A percentile compares a stretch with the other conserved stretches of the same genome.
These are phyloP conservation scores for Harrya chromipes DNA, from an alignment of 768 basidiomycete species.

Conservation along the genomic window DNA sequence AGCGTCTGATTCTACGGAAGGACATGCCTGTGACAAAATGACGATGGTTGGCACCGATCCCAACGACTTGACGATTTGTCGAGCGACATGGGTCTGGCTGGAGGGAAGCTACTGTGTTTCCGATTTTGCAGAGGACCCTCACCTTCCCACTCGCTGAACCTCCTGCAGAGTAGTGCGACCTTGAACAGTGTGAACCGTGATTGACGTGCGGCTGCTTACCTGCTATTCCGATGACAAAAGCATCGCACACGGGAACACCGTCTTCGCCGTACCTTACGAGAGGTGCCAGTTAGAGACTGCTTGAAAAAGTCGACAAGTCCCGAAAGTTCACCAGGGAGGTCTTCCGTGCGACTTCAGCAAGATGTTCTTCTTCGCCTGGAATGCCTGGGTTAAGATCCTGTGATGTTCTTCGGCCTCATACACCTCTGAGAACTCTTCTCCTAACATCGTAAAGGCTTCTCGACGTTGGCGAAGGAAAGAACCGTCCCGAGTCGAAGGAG, in stretches of 20 bases:
- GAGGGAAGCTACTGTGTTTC: conserved; percentile 1
- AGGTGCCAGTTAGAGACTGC: conserved; percentile 10
- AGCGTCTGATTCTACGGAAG: neutral
- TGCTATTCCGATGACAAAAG: conserved; percentile 83
- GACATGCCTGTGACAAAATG: conserved; percentile 78
- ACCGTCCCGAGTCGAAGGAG: neutral
- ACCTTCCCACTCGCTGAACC: conserved; percentile 90
- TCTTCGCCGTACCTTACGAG: conserved; percentile 71
- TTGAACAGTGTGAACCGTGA: neutral
- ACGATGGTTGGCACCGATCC: conserved; percentile 87
- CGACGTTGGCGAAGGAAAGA: conserved; percentile 2
- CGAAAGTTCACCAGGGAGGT: conserved; percentile 65
- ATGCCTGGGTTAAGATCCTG: conserved; percentile 16
- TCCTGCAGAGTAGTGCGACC: conserved; percentile 39
- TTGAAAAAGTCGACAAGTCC: conserved; percentile 1
- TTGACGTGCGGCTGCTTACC: conserved; percentile 43
- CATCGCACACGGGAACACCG: conserved; percentile 64
- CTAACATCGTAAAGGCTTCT: conserved; percentile 19
- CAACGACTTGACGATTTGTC: conserved; percentile 73
- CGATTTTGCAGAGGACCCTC: conserved; percentile 11
- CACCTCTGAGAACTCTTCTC: conserved; percentile 24
- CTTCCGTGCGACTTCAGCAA: conserved; percentile 81
- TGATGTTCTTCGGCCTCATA: conserved; percentile 21
- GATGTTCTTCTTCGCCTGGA: conserved; percentile 59
- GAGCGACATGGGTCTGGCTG: conserved; percentile 76